A percentile compares a stretch with the other conserved stretches of the same genome.
phyloP scores from a whole-genome alignment of 805 yeast species.

The Cyberlindnera amylophila region DNA sequence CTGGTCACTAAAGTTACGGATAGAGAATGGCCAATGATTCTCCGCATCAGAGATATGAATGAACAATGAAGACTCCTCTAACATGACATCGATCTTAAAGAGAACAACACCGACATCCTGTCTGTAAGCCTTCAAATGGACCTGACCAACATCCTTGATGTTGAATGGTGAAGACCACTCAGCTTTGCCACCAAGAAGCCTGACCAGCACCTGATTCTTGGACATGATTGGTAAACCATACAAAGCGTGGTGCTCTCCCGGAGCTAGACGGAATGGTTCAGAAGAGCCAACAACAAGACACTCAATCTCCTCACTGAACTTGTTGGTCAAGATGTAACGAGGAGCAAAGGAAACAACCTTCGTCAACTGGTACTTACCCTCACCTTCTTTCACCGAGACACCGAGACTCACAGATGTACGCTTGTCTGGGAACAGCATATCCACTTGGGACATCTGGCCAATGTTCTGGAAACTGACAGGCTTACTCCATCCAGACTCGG shows the following conservation, averaged over 20 bases:
- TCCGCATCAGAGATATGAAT: constrained; percentile 70
- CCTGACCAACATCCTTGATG: constrained; percentile 79
- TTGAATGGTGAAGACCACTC: constrained; percentile 88
- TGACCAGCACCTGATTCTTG: constrained; percentile 57
- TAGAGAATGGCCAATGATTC: constrained; percentile 87
- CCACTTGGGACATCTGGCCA: constrained; percentile 69
- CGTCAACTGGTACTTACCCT: constrained; percentile 73
- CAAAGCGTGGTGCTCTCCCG: constrained; percentile 51
- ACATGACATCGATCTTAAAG: constrained; percentile 64
- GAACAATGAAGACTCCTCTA: constrained; percentile 82
- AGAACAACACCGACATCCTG: constrained; percentile 65
- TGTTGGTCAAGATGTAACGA: constrained; percentile 70
- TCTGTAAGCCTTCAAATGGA: constrained; percentile 65
- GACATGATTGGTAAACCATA: constrained; percentile 57
- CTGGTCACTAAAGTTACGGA: constrained; percentile 83
- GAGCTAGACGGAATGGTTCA: constrained; percentile 40
- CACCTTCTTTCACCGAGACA: constrained; percentile 71
- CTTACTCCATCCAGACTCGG: constrained; percentile 66
- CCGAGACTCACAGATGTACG: constrained; percentile 73
- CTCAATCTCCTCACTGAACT: constrained; percentile 50
- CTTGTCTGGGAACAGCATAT: constrained; percentile 44
- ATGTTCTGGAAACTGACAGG: constrained; percentile 85
- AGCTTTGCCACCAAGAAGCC: constrained; percentile 52
- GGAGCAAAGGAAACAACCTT: constrained; percentile 82
- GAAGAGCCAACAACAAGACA: constrained; percentile 69